Percentiles rank a stretch among this genome's conserved stretches.
These are phyloP conservation scores for Solanum bukasovii DNA, from an alignment of 257 asterid genomes.

Conservation along the genomic window DNA sequence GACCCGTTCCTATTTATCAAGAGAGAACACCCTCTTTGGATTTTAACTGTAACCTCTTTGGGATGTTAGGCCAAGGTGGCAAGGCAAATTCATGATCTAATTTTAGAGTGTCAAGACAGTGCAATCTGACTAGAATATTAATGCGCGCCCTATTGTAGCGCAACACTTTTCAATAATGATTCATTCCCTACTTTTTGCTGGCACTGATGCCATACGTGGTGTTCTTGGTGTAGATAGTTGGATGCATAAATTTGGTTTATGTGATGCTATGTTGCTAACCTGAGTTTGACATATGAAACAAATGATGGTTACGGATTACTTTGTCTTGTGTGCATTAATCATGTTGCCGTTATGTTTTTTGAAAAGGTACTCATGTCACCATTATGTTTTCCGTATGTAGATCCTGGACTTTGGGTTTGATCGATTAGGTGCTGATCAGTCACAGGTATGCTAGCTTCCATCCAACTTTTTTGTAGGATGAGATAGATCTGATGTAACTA, in stretches of 20 bases:
- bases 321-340: not conserved
- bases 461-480: not conserved
- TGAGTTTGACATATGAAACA: not conserved
- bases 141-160: not conserved
- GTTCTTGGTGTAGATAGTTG: not conserved
- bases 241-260: not conserved
- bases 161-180: not conserved
- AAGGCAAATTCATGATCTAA: not conserved
- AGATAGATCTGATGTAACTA: not conserved
- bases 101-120: not conserved
- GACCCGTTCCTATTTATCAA: not conserved
- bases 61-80: not conserved
- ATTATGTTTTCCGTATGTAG: constrained; percentile 35
- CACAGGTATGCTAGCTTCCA: constrained; percentile 45
- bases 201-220: not conserved
- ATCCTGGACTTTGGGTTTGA: constrained; percentile 95
- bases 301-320: not conserved
- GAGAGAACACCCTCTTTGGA: not conserved
- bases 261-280: not conserved
- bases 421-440: constrained; percentile 92
- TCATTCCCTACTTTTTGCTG: not conserved
- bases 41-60: not conserved
- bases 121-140: not conserved
- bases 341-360: not conserved
- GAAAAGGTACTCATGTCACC: constrained; percentile 9